These are phyloP conservation scores for Pythium dissimile DNA, from an alignment of 352 stramenopile species.

Conservation along the genomic window DNA sequence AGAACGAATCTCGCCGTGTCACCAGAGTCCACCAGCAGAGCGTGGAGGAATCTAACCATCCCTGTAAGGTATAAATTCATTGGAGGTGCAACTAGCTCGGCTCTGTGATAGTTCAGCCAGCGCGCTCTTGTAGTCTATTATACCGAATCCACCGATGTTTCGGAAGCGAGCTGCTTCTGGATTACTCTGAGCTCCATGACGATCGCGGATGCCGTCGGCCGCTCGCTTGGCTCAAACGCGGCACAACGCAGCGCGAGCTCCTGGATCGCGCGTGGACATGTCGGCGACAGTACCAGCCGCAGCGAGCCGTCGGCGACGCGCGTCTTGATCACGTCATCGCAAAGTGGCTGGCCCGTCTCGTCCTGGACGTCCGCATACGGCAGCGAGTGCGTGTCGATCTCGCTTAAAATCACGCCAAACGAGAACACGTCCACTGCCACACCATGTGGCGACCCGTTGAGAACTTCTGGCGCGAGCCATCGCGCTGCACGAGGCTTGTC, in stretches of 20 bases:
- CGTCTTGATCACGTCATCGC: background rate
- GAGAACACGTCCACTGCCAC: constrained; percentile 14
- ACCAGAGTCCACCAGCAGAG: too few species aligned
- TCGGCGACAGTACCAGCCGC: background rate
- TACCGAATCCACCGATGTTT: too few species aligned
- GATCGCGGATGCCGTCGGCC: background rate
- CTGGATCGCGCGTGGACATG: background rate
- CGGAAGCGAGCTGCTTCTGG: background rate
- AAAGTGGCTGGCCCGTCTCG: constrained; percentile 8
- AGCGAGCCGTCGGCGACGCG: constrained; percentile 1
- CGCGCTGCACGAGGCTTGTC: background rate
- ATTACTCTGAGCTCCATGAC: background rate
- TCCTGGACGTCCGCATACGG: constrained; percentile 3
- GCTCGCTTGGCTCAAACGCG: background rate
- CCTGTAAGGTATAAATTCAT: too few species aligned
- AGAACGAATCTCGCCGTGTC: too few species aligned
- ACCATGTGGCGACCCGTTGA: constrained; percentile 6
- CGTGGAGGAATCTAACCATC: too few species aligned
- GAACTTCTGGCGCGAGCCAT: constrained; percentile 17
- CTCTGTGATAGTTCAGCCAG: too few species aligned
- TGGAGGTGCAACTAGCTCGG: too few species aligned
- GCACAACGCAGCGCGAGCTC: constrained; percentile 5
- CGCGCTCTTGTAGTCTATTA: too few species aligned
- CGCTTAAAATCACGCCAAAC: constrained; percentile 13
- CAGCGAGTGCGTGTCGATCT: constrained; percentile 12